These are phyloP conservation scores for Phalaenopsis aphrodite DNA, from an alignment of 106 monocot genomes.

Conservation along the genomic window DNA sequence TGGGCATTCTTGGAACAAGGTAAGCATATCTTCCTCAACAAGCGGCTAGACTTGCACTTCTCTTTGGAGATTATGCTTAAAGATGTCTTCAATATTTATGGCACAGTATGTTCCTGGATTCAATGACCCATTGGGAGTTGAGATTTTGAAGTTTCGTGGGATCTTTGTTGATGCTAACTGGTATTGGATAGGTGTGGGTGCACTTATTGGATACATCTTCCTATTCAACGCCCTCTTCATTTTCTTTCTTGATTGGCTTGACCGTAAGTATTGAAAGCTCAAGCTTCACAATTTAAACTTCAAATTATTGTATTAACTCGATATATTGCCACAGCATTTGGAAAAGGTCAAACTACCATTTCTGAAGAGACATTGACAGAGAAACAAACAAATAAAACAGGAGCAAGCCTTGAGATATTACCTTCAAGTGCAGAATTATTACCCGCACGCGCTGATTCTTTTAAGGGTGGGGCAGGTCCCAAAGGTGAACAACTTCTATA, in stretches of 20 bases:
- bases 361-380: constrained; percentile 23
- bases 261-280: constrained; percentile 19
- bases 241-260: constrained; percentile 17
- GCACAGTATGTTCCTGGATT: constrained; percentile 12
- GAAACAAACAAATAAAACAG: constrained; percentile 24
- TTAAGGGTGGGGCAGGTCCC: background rate
- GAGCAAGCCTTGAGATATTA: constrained; percentile 14
- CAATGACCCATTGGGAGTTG: constrained; percentile 16
- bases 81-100: background rate
- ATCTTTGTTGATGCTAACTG: constrained; percentile 24
- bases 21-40: constrained; percentile 8
- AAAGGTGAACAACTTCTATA: background rate
- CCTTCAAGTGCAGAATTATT: constrained; percentile 15
- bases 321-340: constrained; percentile 12
- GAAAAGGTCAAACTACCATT: constrained; percentile 16
- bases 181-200: constrained; percentile 36
- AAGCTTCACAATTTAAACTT: background rate
- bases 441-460: constrained; percentile 7
- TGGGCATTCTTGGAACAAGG: constrained; percentile 45
- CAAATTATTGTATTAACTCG: constrained; percentile 3
- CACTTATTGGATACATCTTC: constrained; percentile 23
- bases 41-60: background rate
- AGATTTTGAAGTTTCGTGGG: constrained; percentile 18
- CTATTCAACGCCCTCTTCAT: constrained; percentile 24
- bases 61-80: background rate